Conservation (phyloP, 2,329 filamentous ascomycete species). For the Penicillium glabrum region DNA sequence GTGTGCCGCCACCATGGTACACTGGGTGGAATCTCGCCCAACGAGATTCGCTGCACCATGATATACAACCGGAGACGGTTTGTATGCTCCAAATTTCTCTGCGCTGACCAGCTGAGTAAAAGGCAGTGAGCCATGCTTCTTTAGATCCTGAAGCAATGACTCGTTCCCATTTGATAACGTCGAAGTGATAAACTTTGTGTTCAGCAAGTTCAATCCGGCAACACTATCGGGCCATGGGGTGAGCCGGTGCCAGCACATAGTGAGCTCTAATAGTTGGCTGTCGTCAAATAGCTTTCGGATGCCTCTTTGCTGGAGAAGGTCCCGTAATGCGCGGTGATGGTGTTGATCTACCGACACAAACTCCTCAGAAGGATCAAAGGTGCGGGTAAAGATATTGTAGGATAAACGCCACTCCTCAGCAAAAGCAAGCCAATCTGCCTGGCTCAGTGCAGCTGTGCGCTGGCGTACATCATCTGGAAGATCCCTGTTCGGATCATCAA, state of each 20-base stretch:
- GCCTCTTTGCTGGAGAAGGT: constrained; percentile 57
- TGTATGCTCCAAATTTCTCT: constrained; percentile 73
- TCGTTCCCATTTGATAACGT: constrained; percentile 76
- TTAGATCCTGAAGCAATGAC: constrained; percentile 65
- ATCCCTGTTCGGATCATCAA: constrained; percentile 48
- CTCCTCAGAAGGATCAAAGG: constrained; percentile 34
- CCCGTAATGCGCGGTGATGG: constrained; percentile 62
- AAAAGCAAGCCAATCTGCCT: constrained; percentile 62
- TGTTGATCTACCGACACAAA: constrained; percentile 75
- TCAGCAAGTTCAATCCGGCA: constrained; percentile 57
- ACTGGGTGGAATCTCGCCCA: constrained; percentile 58
- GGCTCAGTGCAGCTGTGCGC: constrained; percentile 53
- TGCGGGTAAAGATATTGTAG: constrained; percentile 63
- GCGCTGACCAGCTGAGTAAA: constrained; percentile 66
- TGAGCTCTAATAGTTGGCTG: constrained; percentile 60
- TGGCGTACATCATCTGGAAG: constrained; percentile 50
- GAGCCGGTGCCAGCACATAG: constrained; percentile 70
- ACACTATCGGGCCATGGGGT: constrained; percentile 66
- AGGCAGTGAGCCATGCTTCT: constrained; percentile 56
- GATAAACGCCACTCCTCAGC: constrained; percentile 69
- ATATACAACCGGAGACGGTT: constrained; percentile 69
- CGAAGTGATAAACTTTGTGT: constrained; percentile 58
- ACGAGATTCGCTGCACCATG: constrained; percentile 64
- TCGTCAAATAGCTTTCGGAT: constrained; percentile 62
- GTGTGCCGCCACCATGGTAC: constrained; percentile 78